phyloP scores from a whole-genome alignment of 2,329 filamentous ascomycete genomes.

The Beauveria australis region DNA sequence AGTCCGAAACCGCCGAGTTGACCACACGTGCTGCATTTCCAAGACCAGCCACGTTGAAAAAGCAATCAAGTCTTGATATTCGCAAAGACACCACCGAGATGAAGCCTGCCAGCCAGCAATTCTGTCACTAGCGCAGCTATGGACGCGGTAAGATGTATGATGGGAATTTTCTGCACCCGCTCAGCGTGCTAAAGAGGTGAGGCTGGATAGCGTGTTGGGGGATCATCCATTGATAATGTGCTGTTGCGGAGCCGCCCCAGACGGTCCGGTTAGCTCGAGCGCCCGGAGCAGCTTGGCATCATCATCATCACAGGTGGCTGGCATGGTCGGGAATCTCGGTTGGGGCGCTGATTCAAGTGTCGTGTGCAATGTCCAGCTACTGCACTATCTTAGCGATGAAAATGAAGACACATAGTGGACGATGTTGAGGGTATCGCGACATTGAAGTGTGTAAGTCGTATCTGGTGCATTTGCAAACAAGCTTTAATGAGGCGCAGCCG shows the following conservation, averaged over 20 bases:
- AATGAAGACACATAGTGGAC: not conserved
- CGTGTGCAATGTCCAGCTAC: no score
- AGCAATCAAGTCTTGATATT: not conserved
- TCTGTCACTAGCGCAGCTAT: not conserved
- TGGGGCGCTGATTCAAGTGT: not conserved
- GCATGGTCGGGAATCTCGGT: not conserved
- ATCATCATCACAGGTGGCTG: constrained; percentile 1
- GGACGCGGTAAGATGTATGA: no score
- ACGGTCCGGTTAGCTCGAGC: not conserved
- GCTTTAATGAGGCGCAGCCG: not conserved
- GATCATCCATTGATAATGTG: not conserved
- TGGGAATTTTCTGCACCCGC: not conserved
- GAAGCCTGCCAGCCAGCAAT: not conserved
- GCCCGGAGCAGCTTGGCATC: not conserved
- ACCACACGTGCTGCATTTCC: constrained; percentile 8
- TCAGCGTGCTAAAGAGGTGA: not conserved
- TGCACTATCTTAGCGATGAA: not conserved
- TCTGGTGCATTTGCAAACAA: constrained; percentile 1
- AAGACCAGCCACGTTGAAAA: not conserved
- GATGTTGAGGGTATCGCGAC: not conserved
- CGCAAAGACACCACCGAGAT: not conserved
- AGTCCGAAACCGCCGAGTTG: not conserved
- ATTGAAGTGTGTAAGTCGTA: not conserved
- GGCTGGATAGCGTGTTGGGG: not conserved
- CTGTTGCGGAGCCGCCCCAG: not conserved